Conservation (phyloP, 306 rosid genomes). For the Cajanus cajan region DNA sequence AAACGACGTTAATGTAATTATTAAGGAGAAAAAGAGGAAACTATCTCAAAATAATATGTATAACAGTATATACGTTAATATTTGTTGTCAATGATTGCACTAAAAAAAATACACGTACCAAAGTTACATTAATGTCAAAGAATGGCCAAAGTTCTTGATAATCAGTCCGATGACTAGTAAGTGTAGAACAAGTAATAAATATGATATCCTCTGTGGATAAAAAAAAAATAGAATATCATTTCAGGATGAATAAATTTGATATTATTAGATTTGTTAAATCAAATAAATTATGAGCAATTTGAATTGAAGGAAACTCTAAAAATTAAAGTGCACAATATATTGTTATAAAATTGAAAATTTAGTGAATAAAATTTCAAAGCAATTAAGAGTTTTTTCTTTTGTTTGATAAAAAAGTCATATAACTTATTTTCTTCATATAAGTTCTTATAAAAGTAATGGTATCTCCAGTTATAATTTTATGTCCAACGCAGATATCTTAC, state of each 20-base stretch:
- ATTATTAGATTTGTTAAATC: no score
- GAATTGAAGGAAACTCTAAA: not conserved
- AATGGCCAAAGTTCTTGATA: constrained; percentile 14
- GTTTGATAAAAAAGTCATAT: no score
- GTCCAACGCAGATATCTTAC: no score
- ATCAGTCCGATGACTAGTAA: no score
- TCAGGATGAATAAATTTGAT: not conserved
- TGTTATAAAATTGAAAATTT: not conserved
- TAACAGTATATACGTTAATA: not conserved
- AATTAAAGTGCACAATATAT: not conserved
- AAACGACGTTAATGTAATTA: no score
- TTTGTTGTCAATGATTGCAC: not conserved
- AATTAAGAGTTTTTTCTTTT: no score
- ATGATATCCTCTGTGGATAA: no score
- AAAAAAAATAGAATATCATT: not conserved
- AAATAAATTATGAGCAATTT: not conserved
- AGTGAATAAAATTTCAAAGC: not conserved
- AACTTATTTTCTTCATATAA: no score
- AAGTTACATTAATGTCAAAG: constrained; percentile 2
- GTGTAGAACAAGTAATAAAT: no score
- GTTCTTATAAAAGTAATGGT: no score
- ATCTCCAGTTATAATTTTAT: no score
- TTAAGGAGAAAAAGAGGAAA: no score
- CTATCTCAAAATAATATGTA: not conserved
- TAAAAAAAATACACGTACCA: not conserved